Percentiles rank a stretch among this genome's conserved stretches.
Conservation (phyloP, 805 yeast genomes). For the Hanseniaspora valbyensis region DNA sequence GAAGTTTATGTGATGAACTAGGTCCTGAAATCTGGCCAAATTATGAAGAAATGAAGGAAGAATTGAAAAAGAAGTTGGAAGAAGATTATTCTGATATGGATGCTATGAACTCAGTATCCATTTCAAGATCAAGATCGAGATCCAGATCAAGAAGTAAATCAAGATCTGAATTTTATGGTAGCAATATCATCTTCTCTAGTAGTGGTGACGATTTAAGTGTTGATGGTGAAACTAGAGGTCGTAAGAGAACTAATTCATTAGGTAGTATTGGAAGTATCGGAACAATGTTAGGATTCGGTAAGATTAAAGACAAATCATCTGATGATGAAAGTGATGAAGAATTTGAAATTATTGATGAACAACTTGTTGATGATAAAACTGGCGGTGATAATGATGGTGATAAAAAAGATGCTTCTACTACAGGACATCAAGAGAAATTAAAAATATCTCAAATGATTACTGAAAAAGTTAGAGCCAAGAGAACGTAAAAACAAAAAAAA, state of each 20-base stretch:
- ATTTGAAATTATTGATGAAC: slow-evolving; percentile 13
- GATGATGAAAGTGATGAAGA: slow-evolving; percentile 15
- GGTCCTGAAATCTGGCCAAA: slow-evolving; percentile 88
- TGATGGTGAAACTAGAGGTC: slow-evolving; percentile 16
- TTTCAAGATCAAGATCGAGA: slow-evolving; percentile 4
- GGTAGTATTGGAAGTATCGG: slow-evolving; percentile 12
- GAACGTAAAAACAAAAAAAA: background rate
- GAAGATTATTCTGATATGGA: slow-evolving; percentile 2
- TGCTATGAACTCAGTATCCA: background rate
- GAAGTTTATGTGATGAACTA: slow-evolving; percentile 64
- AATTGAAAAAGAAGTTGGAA: slow-evolving; percentile 10
- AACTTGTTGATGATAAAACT: background rate
- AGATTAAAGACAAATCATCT: slow-evolving; percentile 15
- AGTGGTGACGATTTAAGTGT: slow-evolving; percentile 2
- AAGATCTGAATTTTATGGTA: slow-evolving; percentile 9
- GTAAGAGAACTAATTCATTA: slow-evolving; percentile 17
- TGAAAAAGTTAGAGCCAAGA: slow-evolving; percentile 12
- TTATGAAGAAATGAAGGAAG: slow-evolving; percentile 37
- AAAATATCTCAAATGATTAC: slow-evolving; percentile 3
- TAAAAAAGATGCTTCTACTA: background rate
- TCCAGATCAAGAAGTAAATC: slow-evolving; percentile 13
- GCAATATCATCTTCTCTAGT: slow-evolving; percentile 6
- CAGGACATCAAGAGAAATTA: background rate
- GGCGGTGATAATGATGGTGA: background rate
- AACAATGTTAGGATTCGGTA: slow-evolving; percentile 16